Evolutionary conservation across 1,284 basidiomycete species (phyloP), one percentile per base, ranked within the genome.

Genomic region (Melampsora larici-populina): DNA sequence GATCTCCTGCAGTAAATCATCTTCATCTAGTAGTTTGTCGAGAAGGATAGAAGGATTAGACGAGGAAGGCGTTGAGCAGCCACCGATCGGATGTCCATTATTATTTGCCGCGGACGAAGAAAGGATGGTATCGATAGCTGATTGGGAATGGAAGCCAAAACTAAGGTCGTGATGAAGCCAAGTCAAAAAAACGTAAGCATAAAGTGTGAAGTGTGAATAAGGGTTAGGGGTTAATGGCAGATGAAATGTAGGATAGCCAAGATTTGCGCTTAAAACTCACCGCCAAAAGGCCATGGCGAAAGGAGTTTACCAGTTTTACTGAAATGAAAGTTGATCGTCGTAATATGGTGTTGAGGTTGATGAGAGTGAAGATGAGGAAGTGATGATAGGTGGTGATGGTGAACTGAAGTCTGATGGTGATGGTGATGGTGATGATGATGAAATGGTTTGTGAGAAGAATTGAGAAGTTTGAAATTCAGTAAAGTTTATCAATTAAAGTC

Each of bases 1-100:
- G 88, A 93, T 94, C 84, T 98, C 95, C 84, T 93, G 92, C 70
- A 98, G 86, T 74, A 97, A 87, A 84, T 97, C 94, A 83, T 93
- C 92, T 85, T 97, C 93, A 86, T 97, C 94, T 78, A 98, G 87
- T 78, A 98, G 90, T 69, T 93, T 91, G 85, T 97, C 94, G 68
- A 97, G 87, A 55, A 81, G 80, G 9, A 75, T 51, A 2, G 65
- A 58, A 29, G 64, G 73, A 65, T 68, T 75, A 4, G 74, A 69
- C n/a, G 67, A 63, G 9, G 51, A 43, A 17, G 74, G 74, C 8
- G 64, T 60, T 8, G 73, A 60, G 40, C 51, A 68, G 26, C 48
- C 65, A 46, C 64, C 64, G 40, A 60, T 68, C 15, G 73, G 51
- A 58, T 75, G 31, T 24, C 64, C 49, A 73, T 73, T 62, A 55